phyloP scores from a whole-genome alignment of 2,329 filamentous ascomycete species.

The Fusarium miscanthi region DNA sequence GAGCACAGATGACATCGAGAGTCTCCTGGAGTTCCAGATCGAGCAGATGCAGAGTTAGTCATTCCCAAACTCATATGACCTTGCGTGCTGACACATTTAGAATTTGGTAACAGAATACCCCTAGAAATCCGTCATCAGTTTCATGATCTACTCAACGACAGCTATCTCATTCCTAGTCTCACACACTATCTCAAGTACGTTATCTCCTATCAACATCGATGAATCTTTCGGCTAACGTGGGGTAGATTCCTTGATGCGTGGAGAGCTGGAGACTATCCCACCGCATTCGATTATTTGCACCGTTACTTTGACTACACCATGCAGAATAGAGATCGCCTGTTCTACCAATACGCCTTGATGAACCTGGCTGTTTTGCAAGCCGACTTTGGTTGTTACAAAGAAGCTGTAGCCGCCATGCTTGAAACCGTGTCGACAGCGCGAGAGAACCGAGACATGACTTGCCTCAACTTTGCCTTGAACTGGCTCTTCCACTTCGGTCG shows the following conservation, averaged over 20 bases:
- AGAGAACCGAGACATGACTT: slow-evolving; percentile 91
- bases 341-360: slow-evolving; percentile 94
- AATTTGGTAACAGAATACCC: slow-evolving; percentile 81
- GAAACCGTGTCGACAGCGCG: slow-evolving; percentile 95
- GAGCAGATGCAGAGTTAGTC: slow-evolving; percentile 82
- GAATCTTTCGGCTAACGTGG: slow-evolving; percentile 48
- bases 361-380: slow-evolving; percentile 94
- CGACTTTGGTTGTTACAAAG: slow-evolving; percentile 90
- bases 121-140: slow-evolving; percentile 78
- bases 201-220: background rate
- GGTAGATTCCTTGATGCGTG: slow-evolving; percentile 85
- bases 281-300: slow-evolving; percentile 90
- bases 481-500: slow-evolving; percentile 97
- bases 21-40: slow-evolving; percentile 87
- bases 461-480: slow-evolving; percentile 93
- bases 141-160: slow-evolving; percentile 73
- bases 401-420: slow-evolving; percentile 93
- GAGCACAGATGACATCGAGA: slow-evolving; percentile 83
- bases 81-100: slow-evolving; percentile 54
- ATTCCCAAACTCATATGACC: background rate
- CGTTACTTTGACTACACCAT: slow-evolving; percentile 98
- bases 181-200: slow-evolving; percentile 77
- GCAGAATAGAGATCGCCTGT: slow-evolving; percentile 82
- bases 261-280: slow-evolving; percentile 89
- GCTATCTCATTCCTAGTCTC: slow-evolving; percentile 75